These are phyloP conservation scores for Penicillium sp. DNA, from an alignment of 2,329 filamentous ascomycete genomes.

Conservation along the genomic window DNA sequence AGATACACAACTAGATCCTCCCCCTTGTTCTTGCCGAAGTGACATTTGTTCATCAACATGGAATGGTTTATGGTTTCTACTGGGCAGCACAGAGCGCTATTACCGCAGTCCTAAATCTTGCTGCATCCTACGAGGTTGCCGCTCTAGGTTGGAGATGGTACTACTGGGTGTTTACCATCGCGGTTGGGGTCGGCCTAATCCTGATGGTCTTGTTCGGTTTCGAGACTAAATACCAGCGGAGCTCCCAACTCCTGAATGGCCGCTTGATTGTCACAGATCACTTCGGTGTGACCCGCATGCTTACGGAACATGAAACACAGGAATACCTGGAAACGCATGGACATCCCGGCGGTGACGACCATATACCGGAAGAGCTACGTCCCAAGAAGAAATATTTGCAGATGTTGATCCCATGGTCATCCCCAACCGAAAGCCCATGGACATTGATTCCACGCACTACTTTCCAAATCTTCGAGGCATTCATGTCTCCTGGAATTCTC, in stretches of 20 bases:
- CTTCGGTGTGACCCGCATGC: slow-evolving; percentile 44
- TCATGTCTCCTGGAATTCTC: slow-evolving; percentile 43
- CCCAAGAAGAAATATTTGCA: slow-evolving; percentile 26
- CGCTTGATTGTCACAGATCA: slow-evolving; percentile 46
- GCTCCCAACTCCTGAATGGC: slow-evolving; percentile 38
- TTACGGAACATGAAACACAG: slow-evolving; percentile 37
- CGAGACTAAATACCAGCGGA: slow-evolving; percentile 47
- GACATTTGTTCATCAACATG: slow-evolving; percentile 48
- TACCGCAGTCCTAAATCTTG: slow-evolving; percentile 38
- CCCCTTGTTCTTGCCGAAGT: slow-evolving; percentile 47
- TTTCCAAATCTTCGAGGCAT: slow-evolving; percentile 31
- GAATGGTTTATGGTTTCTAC: slow-evolving; percentile 43
- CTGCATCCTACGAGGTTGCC: slow-evolving; percentile 42
- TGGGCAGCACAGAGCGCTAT: slow-evolving; percentile 47
- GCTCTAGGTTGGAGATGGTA: slow-evolving; percentile 49
- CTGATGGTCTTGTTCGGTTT: slow-evolving; percentile 46
- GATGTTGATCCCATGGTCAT: slow-evolving; percentile 37
- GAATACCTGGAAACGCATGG: slow-evolving; percentile 8
- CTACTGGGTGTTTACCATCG: slow-evolving; percentile 47
- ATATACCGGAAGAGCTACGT: not conserved
- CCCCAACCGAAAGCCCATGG: slow-evolving; percentile 21
- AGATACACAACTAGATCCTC: slow-evolving; percentile 31
- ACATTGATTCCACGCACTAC: slow-evolving; percentile 22
- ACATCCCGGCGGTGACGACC: not conserved
- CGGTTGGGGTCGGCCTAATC: slow-evolving; percentile 42